These are phyloP conservation scores for Rutidosis leptorrhynchoides DNA, from an alignment of 129 eudicot genomes.

Conservation along the genomic window DNA sequence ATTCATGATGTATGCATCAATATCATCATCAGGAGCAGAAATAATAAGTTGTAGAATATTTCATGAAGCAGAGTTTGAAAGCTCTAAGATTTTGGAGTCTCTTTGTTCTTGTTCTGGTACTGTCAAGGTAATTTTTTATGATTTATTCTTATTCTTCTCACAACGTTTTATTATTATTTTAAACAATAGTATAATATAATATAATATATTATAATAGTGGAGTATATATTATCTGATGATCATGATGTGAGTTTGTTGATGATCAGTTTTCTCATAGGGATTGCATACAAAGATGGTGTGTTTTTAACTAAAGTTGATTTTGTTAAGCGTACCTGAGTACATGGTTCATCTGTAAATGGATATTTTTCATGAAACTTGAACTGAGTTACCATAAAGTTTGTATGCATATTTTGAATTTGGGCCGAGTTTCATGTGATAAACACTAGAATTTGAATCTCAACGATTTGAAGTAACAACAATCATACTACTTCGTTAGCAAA, in stretches of 20 bases:
- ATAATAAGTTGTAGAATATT: slow-evolving; percentile 19
- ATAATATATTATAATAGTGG: too few relatives aligned
- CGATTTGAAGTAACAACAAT: too few relatives aligned
- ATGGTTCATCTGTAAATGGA: background rate
- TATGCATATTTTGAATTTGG: too few relatives aligned
- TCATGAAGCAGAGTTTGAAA: slow-evolving; percentile 31
- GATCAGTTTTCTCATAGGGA: slow-evolving; percentile 75
- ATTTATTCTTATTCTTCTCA: too few relatives aligned
- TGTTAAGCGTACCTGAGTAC: background rate
- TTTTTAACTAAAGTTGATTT: background rate
- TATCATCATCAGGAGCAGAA: slow-evolving; percentile 17
- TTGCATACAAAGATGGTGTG: slow-evolving; percentile 75
- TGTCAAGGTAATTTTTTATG: slow-evolving; percentile 13
- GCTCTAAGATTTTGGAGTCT: slow-evolving; percentile 14
- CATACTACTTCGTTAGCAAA: too few relatives aligned
- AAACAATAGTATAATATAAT: background rate
- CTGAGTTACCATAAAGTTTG: background rate
- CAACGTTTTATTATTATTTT: too few relatives aligned
- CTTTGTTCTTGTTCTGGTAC: slow-evolving; percentile 27
- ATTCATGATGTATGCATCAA: slow-evolving; percentile 16
- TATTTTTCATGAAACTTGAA: background rate
- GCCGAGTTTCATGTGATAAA: too few relatives aligned
- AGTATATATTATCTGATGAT: background rate
- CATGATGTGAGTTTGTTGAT: slow-evolving; percentile 14
- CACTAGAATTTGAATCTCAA: too few relatives aligned